phyloP scores from a whole-genome alignment of 2,329 filamentous ascomycete species.

The Calonectria naviculata region DNA sequence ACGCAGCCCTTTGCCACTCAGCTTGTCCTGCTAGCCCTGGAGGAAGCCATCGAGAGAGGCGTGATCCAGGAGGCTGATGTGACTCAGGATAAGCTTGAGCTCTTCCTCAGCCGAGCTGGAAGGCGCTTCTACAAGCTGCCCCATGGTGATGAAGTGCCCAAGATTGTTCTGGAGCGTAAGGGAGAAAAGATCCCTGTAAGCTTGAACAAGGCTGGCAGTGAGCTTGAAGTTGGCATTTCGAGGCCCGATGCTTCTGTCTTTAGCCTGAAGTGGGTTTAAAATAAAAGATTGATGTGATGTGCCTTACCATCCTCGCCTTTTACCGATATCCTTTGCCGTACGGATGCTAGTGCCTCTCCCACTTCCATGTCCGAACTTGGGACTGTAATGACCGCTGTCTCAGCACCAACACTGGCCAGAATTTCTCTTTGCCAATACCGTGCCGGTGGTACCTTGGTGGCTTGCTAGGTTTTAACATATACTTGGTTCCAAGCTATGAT shows the following conservation, averaged over 20 bases:
- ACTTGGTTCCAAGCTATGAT: too few species aligned
- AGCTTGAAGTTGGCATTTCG: slow-evolving; percentile 7
- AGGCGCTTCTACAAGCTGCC: slow-evolving; percentile 58
- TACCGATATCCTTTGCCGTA: too few species aligned
- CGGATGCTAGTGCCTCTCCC: too few species aligned
- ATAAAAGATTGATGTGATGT: not conserved
- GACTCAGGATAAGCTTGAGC: slow-evolving; percentile 64
- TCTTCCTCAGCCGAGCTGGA: slow-evolving; percentile 65
- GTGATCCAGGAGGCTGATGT: slow-evolving; percentile 63
- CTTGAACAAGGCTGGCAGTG: not conserved
- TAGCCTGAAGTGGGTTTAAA: slow-evolving; percentile 2
- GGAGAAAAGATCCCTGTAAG: slow-evolving; percentile 11
- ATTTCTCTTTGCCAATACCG: too few species aligned
- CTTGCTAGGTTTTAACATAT: too few species aligned
- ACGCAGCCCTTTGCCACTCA: slow-evolving; percentile 79
- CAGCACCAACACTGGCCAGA: too few species aligned
- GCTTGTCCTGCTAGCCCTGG: slow-evolving; percentile 70
- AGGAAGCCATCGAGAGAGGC: slow-evolving; percentile 68
- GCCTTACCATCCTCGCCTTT: too few species aligned
- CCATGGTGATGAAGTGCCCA: not conserved
- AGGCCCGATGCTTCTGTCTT: slow-evolving; percentile 4
- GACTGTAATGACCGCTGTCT: too few species aligned
- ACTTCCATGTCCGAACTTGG: too few species aligned
- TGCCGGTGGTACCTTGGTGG: too few species aligned
- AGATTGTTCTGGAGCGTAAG: slow-evolving; percentile 8